Percentiles rank a stretch among this genome's conserved stretches.
phyloP scores from a whole-genome alignment of 176 grass and related monocot genomes.

The Cymbopogon citratus region DNA sequence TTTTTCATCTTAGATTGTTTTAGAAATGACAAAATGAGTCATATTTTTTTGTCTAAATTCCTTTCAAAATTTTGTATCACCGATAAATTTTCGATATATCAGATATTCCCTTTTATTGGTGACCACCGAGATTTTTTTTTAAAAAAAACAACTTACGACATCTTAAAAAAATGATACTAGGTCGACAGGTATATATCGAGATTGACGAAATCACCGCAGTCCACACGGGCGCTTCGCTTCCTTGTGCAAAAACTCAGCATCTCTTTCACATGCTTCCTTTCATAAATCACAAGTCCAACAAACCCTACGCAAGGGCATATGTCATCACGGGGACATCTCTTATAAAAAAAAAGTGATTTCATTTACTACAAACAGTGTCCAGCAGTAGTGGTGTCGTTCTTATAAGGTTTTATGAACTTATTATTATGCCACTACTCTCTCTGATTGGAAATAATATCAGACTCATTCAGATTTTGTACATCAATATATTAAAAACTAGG shows the following conservation, averaged over 20 bases:
- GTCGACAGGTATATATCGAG: neutral
- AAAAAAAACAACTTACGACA: too few species aligned
- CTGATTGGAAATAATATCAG: neutral
- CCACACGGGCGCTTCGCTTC: too few species aligned
- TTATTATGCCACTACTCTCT: neutral
- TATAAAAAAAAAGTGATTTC: too few species aligned
- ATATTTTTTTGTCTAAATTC: too few species aligned
- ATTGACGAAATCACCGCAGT: neutral
- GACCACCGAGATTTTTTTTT: too few species aligned
- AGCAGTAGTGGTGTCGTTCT: too few species aligned
- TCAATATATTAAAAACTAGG: neutral
- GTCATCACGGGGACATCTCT: neutral
- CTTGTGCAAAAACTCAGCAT: neutral
- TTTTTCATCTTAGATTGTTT: too few species aligned
- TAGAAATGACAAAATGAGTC: too few species aligned
- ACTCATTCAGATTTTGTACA: neutral
- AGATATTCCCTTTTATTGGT: too few species aligned
- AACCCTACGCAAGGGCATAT: neutral
- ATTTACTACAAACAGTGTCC: too few species aligned
- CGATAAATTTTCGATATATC: too few species aligned
- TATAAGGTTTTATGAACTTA: neutral
- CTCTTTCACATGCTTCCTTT: neutral
- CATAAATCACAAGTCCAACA: neutral
- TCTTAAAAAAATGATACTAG: neutral
- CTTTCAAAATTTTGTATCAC: too few species aligned